Evolutionary conservation across 306 rosid genomes (phyloP).

Genomic region (Pueraria montana): DNA sequence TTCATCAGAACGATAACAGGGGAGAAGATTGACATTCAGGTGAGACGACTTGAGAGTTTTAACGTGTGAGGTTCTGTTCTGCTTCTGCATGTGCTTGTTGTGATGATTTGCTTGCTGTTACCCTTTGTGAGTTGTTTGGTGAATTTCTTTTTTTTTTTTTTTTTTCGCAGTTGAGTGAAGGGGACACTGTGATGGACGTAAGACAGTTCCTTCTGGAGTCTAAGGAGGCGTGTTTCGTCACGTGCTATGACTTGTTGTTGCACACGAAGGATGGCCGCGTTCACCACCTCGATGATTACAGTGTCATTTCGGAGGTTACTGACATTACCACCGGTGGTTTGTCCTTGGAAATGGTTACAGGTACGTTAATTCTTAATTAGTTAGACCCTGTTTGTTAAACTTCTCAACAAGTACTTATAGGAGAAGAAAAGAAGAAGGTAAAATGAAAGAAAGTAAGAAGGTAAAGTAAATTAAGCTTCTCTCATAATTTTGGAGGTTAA

Average conservation of each 20-base stretch:
- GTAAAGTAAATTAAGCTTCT: too few relatives aligned
- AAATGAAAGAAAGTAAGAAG: too few relatives aligned
- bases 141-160: conserved; percentile 19
- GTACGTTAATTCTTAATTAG: conserved; percentile 45
- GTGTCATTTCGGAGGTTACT: conserved; percentile 81
- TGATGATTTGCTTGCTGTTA: not conserved
- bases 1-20: conserved; percentile 78
- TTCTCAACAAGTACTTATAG: too few relatives aligned
- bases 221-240: conserved; percentile 78
- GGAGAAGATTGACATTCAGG: conserved; percentile 86
- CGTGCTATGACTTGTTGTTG: conserved; percentile 78
- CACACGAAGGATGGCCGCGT: conserved; percentile 77
- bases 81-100: not conserved
- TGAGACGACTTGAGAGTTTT: conserved; percentile 28
- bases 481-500: too few relatives aligned
- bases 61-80: not conserved
- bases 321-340: conserved; percentile 83
- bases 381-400: too few relatives aligned
- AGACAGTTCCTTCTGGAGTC: conserved; percentile 89
- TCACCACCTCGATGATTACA: conserved; percentile 75
- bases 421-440: too few relatives aligned
- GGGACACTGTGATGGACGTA: conserved; percentile 78
- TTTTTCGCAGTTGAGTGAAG: conserved; percentile 73
- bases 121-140: too few relatives aligned
- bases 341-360: conserved; percentile 89